Evolutionary conservation across 768 basidiomycete species (phyloP).

Genomic region (Paxillus involutus): DNA sequence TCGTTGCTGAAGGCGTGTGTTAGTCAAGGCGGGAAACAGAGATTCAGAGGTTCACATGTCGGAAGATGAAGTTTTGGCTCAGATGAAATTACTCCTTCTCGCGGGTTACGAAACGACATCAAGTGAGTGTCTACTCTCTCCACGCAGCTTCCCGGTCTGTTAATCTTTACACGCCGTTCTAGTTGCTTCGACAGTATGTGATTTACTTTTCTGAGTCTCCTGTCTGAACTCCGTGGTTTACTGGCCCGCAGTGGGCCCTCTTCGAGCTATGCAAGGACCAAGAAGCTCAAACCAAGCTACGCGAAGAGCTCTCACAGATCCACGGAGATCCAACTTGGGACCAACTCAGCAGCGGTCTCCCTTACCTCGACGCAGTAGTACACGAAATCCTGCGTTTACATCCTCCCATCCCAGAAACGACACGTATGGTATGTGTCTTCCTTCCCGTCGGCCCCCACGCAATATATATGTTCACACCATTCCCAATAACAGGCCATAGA

Average conservation of each 20-base stretch:
- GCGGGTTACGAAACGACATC: conserved; percentile 23
- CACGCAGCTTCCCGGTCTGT: no score
- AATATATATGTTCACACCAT: not conserved
- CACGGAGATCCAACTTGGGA: conserved; percentile 39
- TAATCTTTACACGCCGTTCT: not conserved
- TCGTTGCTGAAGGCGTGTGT: not conserved
- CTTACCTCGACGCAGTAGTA: conserved; percentile 43
- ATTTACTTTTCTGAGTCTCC: not conserved
- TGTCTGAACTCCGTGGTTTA: not conserved
- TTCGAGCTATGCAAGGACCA: conserved; percentile 27
- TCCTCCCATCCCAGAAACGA: conserved; percentile 29
- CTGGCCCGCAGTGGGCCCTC: conserved; percentile 32
- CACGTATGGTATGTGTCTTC: conserved; percentile 28
- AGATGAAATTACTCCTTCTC: conserved; percentile 12
- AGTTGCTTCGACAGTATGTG: conserved; percentile 9
- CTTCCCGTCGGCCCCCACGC: not conserved
- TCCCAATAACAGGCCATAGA: conserved; percentile 28
- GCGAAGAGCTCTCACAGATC: conserved; percentile 28
- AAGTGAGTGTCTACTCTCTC: conserved; percentile 16
- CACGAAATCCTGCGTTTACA: conserved; percentile 40
- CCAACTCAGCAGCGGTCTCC: conserved; percentile 34
- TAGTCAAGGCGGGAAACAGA: conserved; percentile 37
- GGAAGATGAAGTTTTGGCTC: conserved; percentile 18
- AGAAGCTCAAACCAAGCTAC: conserved; percentile 25
- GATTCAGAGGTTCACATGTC: conserved; percentile 24